These are phyloP conservation scores for Pythium vanterpoolii DNA, from an alignment of 352 stramenopile genomes.

Conservation along the genomic window DNA sequence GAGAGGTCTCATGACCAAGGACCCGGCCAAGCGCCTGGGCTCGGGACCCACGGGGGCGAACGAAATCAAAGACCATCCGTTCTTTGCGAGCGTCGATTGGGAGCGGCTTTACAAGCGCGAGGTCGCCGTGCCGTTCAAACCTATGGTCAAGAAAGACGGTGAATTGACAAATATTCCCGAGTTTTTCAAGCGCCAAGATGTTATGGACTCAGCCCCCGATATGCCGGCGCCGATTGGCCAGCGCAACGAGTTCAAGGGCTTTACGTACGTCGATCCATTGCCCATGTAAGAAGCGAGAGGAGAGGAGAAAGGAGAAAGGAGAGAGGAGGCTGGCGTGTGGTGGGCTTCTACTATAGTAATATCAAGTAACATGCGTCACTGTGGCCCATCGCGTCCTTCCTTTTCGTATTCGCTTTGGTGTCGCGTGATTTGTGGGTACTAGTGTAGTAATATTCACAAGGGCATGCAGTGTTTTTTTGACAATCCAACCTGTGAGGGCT, in stretches of 20 bases:
- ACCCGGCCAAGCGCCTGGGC: constrained; percentile 70
- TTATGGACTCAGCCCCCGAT: constrained; percentile 59
- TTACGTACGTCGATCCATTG: constrained; percentile 76
- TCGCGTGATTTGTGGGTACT: background rate
- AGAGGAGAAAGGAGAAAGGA: background rate
- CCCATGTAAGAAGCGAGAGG: constrained; percentile 30
- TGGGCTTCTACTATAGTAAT: too few species aligned
- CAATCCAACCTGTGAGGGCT: too few species aligned
- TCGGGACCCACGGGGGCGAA: constrained; percentile 60
- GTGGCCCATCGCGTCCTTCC: too few species aligned
- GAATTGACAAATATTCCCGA: constrained; percentile 77
- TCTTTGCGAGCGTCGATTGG: constrained; percentile 77
- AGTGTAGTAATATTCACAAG: background rate
- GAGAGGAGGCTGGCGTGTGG: background rate
- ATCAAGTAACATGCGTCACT: too few species aligned
- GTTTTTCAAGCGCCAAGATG: constrained; percentile 81
- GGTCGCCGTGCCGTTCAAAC: constrained; percentile 57
- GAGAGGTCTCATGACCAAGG: constrained; percentile 66
- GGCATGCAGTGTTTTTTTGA: too few species aligned
- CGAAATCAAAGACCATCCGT: constrained; percentile 85
- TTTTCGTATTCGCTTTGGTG: too few species aligned
- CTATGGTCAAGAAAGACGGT: constrained; percentile 63
- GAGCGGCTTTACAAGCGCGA: constrained; percentile 78
- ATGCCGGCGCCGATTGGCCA: constrained; percentile 54
- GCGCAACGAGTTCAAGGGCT: constrained; percentile 70